Base-by-base conservation (phyloP, 1,284 basidiomycete species). In the Boletus calvinii region DNA sequence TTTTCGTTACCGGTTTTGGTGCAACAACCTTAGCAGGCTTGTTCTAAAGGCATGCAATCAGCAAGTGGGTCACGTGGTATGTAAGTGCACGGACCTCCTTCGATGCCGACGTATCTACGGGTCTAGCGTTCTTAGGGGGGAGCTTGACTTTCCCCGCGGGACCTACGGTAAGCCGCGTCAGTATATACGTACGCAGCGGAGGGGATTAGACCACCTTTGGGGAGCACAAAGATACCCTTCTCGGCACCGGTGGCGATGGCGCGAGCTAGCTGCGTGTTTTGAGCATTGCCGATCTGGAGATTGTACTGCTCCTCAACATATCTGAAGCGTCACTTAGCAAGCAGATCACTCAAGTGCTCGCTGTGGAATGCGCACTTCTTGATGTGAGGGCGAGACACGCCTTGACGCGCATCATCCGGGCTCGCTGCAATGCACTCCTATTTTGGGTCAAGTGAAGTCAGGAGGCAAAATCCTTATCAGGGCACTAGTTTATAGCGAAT, bases 301-400 rank as follows among this genome's bases (percentile, higher is more conserved):
- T 86, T 84, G 75, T 93, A 94, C 62, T 76, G 81, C 55, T 81
- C 78, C 69, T 92, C 90, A 41, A 94, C 85, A 69, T 73, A 94
- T 76, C 90, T 89, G 48, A 9, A 7, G 36, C 6, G 36, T 46
- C 38, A 49, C 22, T 65, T 34, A 54, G 50, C 38, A 48, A 49
- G 52, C 13, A 53, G n/a, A 51, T 56, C 56, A 52, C 49, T 35
- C 46, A 15, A 20, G 36, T 18, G 32, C n/a, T 48, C 38, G 50
- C 39, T 50, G 32, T 2, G 40, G 35, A 55, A 57, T 47, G 54
- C 61, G 48, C 68, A 87, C 93, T 93, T 95, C 83, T 96, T 96
- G 76, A 97, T 92, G 66, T 88, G 85, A 54, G 88, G 90, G 52
- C 94, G 89, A 62, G 92, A 94, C 60, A 95, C 91, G 70, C 94